Evolutionary conservation across 352 stramenopile species (phyloP), one percentile per base, ranked within the genome.

Genomic region (Pythium grandisporangium): DNA sequence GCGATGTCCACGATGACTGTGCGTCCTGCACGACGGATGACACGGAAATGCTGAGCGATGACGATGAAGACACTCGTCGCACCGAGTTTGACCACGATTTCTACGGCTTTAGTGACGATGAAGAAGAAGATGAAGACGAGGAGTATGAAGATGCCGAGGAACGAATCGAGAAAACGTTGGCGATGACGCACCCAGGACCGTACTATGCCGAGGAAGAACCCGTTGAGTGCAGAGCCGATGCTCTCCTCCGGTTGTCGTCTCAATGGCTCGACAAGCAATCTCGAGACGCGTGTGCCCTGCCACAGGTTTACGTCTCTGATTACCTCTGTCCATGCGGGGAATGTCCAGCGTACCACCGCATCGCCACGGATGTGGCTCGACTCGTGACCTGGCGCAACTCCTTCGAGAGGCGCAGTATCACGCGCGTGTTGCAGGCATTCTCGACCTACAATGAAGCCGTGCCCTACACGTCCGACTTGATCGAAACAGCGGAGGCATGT

Each of bases 381-480:
- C 55, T 42, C 19, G 58, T 42, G 42, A 53, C 50, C n/a, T 70
- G 68, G 26, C 47, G 34, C n/a, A 60, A 45, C 14, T 41, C 54
- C 6, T 36, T 51, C 12, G 55, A 75, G 30, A 57, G 53, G 19
- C 19, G 42, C 20, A 78, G 64, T 19, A 58, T 78, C 19, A 70
- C 41, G 4, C 63, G 69, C 45, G 49, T 86, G 3, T 44, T 89
- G 22, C 72, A 83, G 39, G 70, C 72, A 1, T 89, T 77, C 47
- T 81, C 70, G 7, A 84, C 70, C 2, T 84, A 84, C 56, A 85
- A 82, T 41, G 72, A 86, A 58, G 57, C 66, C 25, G 39, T 75
- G 21, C 63, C 70, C 19, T 86, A 81, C 46, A 33, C 51, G 17
- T n/a, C 26, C 30, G 56, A 68, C 19, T 83, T 85, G 71, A 65